A percentile compares a stretch with the other conserved stretches of the same genome.
Evolutionary conservation across 306 rosid genomes (phyloP).

Genomic region (Quercus engelmannii): DNA sequence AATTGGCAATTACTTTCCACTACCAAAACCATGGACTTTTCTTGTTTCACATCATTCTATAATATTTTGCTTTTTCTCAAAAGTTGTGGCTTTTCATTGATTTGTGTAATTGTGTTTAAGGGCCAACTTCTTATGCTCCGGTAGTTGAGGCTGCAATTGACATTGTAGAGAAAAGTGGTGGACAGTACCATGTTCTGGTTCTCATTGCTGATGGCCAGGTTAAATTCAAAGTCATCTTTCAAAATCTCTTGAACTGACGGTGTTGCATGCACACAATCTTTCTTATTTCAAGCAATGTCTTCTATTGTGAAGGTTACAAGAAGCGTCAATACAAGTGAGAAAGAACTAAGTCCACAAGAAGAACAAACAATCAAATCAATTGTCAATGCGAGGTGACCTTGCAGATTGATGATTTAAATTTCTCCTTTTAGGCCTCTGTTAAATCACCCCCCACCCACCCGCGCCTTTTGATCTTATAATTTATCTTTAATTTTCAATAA

Average conservation of each 20-base stretch:
- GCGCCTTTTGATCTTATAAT: background rate
- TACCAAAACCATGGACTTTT: background rate
- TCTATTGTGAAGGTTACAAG: slow-evolving; percentile 62
- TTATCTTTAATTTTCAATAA: background rate
- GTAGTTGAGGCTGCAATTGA: slow-evolving; percentile 83
- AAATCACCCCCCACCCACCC: background rate
- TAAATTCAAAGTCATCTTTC: slow-evolving; percentile 1
- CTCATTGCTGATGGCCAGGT: slow-evolving; percentile 94
- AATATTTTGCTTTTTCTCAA: background rate
- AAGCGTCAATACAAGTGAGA: slow-evolving; percentile 36
- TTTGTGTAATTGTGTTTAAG: slow-evolving; percentile 38
- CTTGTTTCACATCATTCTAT: background rate
- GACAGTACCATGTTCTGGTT: slow-evolving; percentile 88
- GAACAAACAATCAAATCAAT: slow-evolving; percentile 68
- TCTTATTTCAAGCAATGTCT: slow-evolving; percentile 11
- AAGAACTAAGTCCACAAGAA: slow-evolving; percentile 78
- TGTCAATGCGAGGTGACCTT: slow-evolving; percentile 66
- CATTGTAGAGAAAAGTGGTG: slow-evolving; percentile 77
- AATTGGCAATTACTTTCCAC: no score
- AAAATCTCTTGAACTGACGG: background rate
- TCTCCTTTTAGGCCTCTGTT: background rate
- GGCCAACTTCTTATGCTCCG: slow-evolving; percentile 91
- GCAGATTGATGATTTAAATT: background rate
- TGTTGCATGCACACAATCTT: background rate
- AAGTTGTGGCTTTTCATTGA: slow-evolving; percentile 18